Conservation (phyloP, 2,329 filamentous ascomycete species). For the Coniochaeta hoffmannii region DNA sequence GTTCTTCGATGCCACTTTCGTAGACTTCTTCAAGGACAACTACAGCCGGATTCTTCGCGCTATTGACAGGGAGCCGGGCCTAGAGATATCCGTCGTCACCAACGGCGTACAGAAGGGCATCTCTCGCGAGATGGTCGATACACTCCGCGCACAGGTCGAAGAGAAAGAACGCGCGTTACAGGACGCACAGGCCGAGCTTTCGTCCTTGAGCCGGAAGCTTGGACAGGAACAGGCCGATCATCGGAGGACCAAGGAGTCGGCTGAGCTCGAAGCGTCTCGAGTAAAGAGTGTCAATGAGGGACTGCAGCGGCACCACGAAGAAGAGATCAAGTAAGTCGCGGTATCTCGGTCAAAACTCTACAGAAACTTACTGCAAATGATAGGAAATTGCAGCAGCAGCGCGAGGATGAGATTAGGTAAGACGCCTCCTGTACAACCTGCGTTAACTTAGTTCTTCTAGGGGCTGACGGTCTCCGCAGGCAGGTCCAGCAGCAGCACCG, state of each 20-base stretch:
- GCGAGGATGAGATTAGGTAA: slow-evolving; percentile 1
- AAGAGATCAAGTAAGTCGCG: slow-evolving; percentile 33
- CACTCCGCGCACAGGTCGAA: slow-evolving; percentile 67
- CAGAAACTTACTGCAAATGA: neutral
- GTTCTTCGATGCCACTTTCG: slow-evolving; percentile 77
- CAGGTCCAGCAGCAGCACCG: neutral
- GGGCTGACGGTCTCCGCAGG: neutral
- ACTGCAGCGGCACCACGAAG: slow-evolving; percentile 62
- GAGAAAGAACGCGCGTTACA: slow-evolving; percentile 55
- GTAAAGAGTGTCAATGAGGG: slow-evolving; percentile 63
- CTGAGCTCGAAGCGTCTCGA: slow-evolving; percentile 40
- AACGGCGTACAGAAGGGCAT: slow-evolving; percentile 83
- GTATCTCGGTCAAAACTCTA: neutral
- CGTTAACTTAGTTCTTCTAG: neutral
- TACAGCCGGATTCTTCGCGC: slow-evolving; percentile 78
- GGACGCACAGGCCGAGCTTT: slow-evolving; percentile 35
- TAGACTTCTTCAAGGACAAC: slow-evolving; percentile 94
- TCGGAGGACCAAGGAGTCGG: slow-evolving; percentile 54
- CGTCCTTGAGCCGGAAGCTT: slow-evolving; percentile 44
- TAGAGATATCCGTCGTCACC: slow-evolving; percentile 74
- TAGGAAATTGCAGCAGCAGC: neutral
- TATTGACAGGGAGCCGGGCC: slow-evolving; percentile 82
- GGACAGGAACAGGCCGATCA: slow-evolving; percentile 71
- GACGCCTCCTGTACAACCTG: neutral
- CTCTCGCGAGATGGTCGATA: slow-evolving; percentile 88